Percentiles rank a stretch among this genome's conserved stretches.
Conservation (phyloP, 2,329 filamentous ascomycete species). For the Magnaporthales sp. region DNA sequence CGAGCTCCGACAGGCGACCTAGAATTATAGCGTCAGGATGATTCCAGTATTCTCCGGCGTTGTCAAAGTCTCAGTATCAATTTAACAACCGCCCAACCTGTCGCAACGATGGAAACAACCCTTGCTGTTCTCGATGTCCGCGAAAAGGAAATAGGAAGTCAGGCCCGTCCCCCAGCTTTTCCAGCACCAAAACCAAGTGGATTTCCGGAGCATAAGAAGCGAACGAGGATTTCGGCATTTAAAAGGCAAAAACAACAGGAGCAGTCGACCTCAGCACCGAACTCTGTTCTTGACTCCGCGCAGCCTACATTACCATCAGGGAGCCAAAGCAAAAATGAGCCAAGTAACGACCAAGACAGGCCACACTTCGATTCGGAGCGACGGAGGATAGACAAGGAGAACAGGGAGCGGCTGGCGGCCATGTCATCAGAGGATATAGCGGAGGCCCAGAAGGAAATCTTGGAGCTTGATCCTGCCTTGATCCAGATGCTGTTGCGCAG, state of each 20-base stretch:
- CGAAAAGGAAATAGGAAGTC: constrained; percentile 54
- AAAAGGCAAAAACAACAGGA: constrained; percentile 53
- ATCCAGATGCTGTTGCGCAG: constrained; percentile 69
- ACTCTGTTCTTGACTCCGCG: not conserved
- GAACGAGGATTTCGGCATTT: constrained; percentile 66
- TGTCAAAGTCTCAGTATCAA: not conserved
- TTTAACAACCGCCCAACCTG: not conserved
- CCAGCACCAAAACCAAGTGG: constrained; percentile 56
- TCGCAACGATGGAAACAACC: constrained; percentile 22
- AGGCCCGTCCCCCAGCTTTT: constrained; percentile 53
- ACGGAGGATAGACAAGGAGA: constrained; percentile 72
- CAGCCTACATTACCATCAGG: not conserved
- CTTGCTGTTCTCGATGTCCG: constrained; percentile 68
- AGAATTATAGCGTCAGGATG: not conserved
- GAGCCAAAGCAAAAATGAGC: not conserved
- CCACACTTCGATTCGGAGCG: constrained; percentile 39
- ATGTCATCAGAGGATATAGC: constrained; percentile 83
- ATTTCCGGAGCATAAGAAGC: constrained; percentile 83
- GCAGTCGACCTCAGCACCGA: constrained; percentile 9
- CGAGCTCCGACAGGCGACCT: not conserved
- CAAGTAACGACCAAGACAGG: not conserved
- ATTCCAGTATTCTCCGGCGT: not conserved
- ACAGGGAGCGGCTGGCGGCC: constrained; percentile 58
- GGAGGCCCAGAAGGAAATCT: constrained; percentile 69
- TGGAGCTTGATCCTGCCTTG: constrained; percentile 66